These are phyloP conservation scores for Solanum neorickii DNA, from an alignment of 257 asterid species.

Conservation along the genomic window DNA sequence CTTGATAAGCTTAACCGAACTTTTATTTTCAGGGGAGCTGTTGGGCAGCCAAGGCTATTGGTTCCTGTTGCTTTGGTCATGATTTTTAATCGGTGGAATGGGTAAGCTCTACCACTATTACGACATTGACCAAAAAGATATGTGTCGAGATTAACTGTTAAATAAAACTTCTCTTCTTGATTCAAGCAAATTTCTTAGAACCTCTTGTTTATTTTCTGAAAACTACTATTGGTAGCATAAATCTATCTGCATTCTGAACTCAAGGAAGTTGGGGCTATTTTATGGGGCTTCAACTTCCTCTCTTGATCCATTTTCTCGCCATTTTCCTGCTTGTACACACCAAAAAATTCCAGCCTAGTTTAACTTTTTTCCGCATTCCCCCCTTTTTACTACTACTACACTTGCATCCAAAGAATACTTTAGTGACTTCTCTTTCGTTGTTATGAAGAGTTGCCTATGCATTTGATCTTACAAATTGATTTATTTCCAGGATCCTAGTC, in stretches of 20 bases:
- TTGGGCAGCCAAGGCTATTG: constrained; percentile 76
- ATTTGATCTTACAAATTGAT: background rate
- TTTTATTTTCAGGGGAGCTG: constrained; percentile 62
- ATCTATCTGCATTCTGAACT: background rate
- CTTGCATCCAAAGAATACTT: background rate
- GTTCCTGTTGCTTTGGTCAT: constrained; percentile 85
- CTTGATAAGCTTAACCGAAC: background rate
- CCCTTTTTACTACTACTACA: background rate
- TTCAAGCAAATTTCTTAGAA: background rate
- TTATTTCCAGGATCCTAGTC: constrained; percentile 50
- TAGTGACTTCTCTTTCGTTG: background rate
- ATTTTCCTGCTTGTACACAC: background rate
- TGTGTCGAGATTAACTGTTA: background rate
- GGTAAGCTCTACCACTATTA: constrained; percentile 23
- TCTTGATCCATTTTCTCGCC: background rate
- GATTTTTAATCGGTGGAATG: constrained; percentile 87
- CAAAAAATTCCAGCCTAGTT: background rate
- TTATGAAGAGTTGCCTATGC: background rate
- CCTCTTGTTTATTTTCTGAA: background rate
- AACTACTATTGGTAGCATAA: background rate
- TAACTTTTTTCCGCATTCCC: background rate
- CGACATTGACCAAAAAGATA: background rate
- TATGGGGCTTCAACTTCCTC: background rate
- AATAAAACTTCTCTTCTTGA: background rate
- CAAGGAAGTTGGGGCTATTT: background rate